Conservation (phyloP, 306 rosid species). For the Vigna mungo region DNA sequence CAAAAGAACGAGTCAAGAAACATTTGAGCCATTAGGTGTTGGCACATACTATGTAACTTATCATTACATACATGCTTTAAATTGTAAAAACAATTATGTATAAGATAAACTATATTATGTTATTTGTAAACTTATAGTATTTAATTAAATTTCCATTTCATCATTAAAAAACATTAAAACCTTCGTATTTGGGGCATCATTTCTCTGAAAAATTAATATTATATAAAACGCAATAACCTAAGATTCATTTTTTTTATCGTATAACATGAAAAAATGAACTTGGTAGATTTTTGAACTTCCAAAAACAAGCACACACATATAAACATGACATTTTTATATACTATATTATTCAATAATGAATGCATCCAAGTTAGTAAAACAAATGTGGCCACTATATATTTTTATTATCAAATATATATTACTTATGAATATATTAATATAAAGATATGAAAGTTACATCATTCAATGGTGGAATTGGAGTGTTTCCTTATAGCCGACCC, state of each 20-base stretch:
- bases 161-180: not conserved
- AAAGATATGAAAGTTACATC: not conserved
- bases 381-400: not conserved
- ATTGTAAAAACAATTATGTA: too few species aligned
- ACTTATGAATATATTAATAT: constrained; percentile 1
- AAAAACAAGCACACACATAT: not conserved
- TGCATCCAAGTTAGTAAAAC: not conserved
- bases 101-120: too few species aligned
- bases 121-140: too few species aligned
- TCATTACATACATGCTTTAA: not conserved
- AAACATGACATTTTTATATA: not conserved
- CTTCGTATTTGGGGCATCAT: not conserved
- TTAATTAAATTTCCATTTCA: not conserved
- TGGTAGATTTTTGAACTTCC: too few species aligned
- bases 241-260: not conserved
- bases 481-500: constrained; percentile 28
- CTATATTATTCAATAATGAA: not conserved
- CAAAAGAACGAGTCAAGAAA: not conserved
- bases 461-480: not conserved
- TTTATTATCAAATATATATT: not conserved
- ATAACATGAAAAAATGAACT: not conserved
- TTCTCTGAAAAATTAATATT: not conserved
- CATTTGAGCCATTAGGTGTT: constrained; percentile 33
- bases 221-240: not conserved
- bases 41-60: not conserved